These are phyloP conservation scores for Juglanconis sp. DNA, from an alignment of 2,329 filamentous ascomycete species.

Conservation along the genomic window DNA sequence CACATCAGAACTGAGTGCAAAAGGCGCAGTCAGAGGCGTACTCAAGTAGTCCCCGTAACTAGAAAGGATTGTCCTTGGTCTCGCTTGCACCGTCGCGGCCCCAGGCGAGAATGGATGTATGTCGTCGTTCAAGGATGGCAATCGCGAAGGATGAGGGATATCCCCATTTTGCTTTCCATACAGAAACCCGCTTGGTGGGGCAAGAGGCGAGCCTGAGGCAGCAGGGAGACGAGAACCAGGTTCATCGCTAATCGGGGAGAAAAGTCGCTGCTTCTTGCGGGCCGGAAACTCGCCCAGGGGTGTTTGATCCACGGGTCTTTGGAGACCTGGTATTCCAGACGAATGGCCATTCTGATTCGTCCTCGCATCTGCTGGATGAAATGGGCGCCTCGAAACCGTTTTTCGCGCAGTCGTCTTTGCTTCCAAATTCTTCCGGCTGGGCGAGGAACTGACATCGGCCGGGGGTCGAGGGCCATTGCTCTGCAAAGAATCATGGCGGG, in stretches of 20 bases:
- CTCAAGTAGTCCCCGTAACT: not conserved
- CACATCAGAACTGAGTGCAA: not conserved
- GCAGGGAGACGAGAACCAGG: not conserved
- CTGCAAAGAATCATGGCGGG: not conserved
- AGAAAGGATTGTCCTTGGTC: not conserved
- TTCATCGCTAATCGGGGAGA: conserved; percentile 6
- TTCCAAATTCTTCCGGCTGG: conserved; percentile 12
- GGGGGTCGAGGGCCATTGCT: not conserved
- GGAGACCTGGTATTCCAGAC: not conserved
- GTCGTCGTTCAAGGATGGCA: not conserved
- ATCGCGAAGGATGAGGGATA: not conserved
- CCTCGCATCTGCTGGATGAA: conserved; percentile 1
- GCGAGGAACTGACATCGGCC: not conserved
- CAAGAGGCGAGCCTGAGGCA: not conserved
- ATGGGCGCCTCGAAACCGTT: conserved; percentile 7
- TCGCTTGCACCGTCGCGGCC: not conserved
- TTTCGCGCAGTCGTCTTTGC: conserved; percentile 17
- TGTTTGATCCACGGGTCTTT: not conserved
- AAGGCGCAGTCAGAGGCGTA: not conserved
- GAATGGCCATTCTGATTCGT: conserved; percentile 1
- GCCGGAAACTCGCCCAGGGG: conserved; percentile 2
- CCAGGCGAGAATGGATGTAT: not conserved
- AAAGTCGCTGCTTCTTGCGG: conserved; percentile 13
- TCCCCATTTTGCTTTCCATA: not conserved
- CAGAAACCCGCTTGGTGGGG: not conserved